These are phyloP conservation scores for Raphanus sativus DNA, from an alignment of 345 rosid genomes.

Conservation along the genomic window DNA sequence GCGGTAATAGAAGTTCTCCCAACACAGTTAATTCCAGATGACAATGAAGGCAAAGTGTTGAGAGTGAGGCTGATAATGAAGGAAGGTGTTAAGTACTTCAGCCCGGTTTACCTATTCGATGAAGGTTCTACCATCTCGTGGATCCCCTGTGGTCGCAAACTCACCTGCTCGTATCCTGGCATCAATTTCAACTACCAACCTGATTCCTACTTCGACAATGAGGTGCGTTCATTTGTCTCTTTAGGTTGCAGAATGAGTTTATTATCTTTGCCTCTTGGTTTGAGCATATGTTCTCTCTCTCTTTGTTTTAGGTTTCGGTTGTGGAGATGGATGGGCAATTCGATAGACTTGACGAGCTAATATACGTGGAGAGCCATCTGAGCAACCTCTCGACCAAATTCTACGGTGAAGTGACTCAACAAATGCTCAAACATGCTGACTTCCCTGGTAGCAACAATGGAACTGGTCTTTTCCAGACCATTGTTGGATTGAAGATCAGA, in stretches of 20 bases:
- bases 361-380: slow-evolving; percentile 89
- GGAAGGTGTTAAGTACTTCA: slow-evolving; percentile 86
- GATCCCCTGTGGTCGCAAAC: slow-evolving; percentile 98
- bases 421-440: slow-evolving; percentile 90
- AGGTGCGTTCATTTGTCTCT: slow-evolving; percentile 46
- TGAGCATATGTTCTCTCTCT: background rate
- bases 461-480: slow-evolving; percentile 93
- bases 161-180: slow-evolving; percentile 96
- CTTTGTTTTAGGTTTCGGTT: slow-evolving; percentile 61
- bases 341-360: slow-evolving; percentile 92
- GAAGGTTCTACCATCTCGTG: slow-evolving; percentile 90
- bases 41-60: slow-evolving; percentile 88
- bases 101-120: slow-evolving; percentile 87
- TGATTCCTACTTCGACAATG: slow-evolving; percentile 72
- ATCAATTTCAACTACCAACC: slow-evolving; percentile 88
- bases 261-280: background rate
- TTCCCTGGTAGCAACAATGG: slow-evolving; percentile 98
- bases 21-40: slow-evolving; percentile 79
- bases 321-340: slow-evolving; percentile 98
- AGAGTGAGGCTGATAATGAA: slow-evolving; percentile 91
- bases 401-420: slow-evolving; percentile 95
- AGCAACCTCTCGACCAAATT: slow-evolving; percentile 93
- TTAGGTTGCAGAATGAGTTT: background rate
- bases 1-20: slow-evolving; percentile 95
- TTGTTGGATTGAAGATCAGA: slow-evolving; percentile 84